Evolutionary conservation across 2,329 filamentous ascomycete species (phyloP), one percentile per base, ranked within the genome.

Genomic region (Fusarium fujikuroi): DNA sequence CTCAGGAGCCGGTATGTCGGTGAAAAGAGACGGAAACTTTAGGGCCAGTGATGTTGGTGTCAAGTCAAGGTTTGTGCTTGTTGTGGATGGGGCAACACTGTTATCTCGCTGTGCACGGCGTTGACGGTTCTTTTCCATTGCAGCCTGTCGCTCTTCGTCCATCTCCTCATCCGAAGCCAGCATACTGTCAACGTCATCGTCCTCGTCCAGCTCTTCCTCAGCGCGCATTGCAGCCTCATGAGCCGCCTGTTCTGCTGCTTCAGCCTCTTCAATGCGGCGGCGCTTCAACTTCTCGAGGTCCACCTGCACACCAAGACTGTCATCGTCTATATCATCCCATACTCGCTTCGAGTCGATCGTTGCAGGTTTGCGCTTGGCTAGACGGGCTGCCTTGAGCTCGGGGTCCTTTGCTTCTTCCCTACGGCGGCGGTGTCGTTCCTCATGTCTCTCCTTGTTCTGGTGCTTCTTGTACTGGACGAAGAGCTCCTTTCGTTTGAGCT

Each of bases 281-380:
- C 86, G 85, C 83, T 89, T 91, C 75, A 90, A 80, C 77, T 88
- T 85, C 74, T 90, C 87, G 61, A 92, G 82, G 70, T 92, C 88
- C 37, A 91, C 88, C 73, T 85, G 84, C 19, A 84, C 83, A 70
- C 86, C 87, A 10, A 90, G 84, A 54, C 84, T 87, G 74, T 92
- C 89, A 63, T 88, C 88, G 53, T 91, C 91, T 56, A 89, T 89
- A 59, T 95, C 91, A 77, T 98, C 95, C 94, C 94, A 98, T 37
- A 94, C 91, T 80, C 96, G 90, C 86, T 97, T 97, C 77, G 91
- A 90, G 77, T 98, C 95, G 65, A 97, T 88, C 1, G 94, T 97
- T 61, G 90, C 82, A 1, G 96, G 93, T 47, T 95, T 88, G 84
- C 97, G 97, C 75, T 89, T 90, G 68, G 90, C 91, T 69, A 95